Evolutionary conservation across 805 yeast species (phyloP), one percentile per base, ranked within the genome.

Genomic region (Saccharomycopsis fibuligera): DNA sequence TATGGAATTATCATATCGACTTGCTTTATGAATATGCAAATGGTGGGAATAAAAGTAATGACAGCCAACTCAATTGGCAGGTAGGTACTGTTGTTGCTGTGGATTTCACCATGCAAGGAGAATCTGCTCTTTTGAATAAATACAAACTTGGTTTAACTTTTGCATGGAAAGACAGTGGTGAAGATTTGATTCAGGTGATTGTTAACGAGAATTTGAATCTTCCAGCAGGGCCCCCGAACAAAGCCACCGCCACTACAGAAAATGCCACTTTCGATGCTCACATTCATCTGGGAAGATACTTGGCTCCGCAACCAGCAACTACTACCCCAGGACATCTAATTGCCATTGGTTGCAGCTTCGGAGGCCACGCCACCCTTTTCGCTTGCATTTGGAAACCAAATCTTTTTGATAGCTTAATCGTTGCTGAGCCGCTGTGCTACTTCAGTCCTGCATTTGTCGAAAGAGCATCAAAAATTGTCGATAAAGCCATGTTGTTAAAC

Each of bases 301-400:
- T n/a, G n/a, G n/a, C n/a, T n/a, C n/a, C n/a, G n/a, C n/a, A n/a
- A n/a, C n/a, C n/a, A n/a, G n/a, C n/a, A n/a, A n/a, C n/a, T n/a
- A n/a, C n/a, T n/a, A n/a, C n/a, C n/a, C n/a, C n/a, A n/a, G n/a
- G n/a, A n/a, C n/a, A n/a, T 19, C 72, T 67, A n/a, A 69, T 85
- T 5, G 58, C 69, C 2, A 60, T 84, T 17, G 93, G 93, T 5
- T 93, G 86, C 60, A 83, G 91, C 0, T 74, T 80, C 76, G 93
- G 93, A 9, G 95, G 87, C 0, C 70, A 68, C 54, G 72, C 66
- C 42, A 71, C 74, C 0, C 49, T 81, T 3, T 63, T 70, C 51
- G 76, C 82, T 2, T 72, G 74, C 0, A 64, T 68, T 14, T 62
- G 70, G 37, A 77, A 72, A 46, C 86, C 88, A 0, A 54, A 58